Percentiles rank a stretch among this genome's conserved stretches.
Evolutionary conservation across 495 filamentous ascomycete species (phyloP).

Genomic region (Aspergillus mulundensis): DNA sequence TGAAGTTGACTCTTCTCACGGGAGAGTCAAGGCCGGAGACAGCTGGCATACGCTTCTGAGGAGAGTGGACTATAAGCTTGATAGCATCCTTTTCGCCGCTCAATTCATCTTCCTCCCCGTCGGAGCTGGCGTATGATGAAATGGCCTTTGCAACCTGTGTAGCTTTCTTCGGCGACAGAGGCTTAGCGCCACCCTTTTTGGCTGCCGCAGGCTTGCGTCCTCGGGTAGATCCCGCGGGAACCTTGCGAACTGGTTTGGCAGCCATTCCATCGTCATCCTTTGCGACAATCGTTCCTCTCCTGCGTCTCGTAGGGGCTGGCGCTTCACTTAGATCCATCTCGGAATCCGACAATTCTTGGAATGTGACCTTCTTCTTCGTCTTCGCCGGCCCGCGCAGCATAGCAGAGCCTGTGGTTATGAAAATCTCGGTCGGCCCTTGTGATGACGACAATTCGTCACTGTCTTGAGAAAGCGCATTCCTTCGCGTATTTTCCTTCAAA

Average conservation of each 20-base stretch:
- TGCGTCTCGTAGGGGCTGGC: constrained; percentile 24
- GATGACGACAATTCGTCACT: constrained; percentile 16
- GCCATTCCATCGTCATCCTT: constrained; percentile 33
- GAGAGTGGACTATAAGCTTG: constrained; percentile 37
- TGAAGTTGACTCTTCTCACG: constrained; percentile 41
- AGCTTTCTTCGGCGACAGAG: constrained; percentile 55
- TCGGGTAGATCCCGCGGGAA: constrained; percentile 24
- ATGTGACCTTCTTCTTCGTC: constrained; percentile 51
- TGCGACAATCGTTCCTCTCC: constrained; percentile 13
- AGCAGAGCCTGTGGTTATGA: constrained; percentile 31
- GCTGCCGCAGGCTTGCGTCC: constrained; percentile 37
- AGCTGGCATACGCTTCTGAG: constrained; percentile 30
- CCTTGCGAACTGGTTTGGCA: constrained; percentile 48
- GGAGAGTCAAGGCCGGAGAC: constrained; percentile 34
- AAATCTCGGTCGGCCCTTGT: constrained; percentile 22
- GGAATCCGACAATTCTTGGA: constrained; percentile 39
- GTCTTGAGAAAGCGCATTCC: constrained; percentile 22
- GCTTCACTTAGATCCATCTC: constrained; percentile 30
- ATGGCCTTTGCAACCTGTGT: constrained; percentile 48
- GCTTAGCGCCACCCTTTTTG: constrained; percentile 32
- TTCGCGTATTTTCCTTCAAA: constrained; percentile 21
- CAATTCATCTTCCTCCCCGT: constrained; percentile 52
- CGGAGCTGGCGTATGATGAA: constrained; percentile 37
- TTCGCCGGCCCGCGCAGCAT: constrained; percentile 39
- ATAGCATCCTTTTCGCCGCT: constrained; percentile 37